These are phyloP conservation scores for Bonia amplexicaulis DNA, from an alignment of 176 grass and related monocot genomes.

Conservation along the genomic window DNA sequence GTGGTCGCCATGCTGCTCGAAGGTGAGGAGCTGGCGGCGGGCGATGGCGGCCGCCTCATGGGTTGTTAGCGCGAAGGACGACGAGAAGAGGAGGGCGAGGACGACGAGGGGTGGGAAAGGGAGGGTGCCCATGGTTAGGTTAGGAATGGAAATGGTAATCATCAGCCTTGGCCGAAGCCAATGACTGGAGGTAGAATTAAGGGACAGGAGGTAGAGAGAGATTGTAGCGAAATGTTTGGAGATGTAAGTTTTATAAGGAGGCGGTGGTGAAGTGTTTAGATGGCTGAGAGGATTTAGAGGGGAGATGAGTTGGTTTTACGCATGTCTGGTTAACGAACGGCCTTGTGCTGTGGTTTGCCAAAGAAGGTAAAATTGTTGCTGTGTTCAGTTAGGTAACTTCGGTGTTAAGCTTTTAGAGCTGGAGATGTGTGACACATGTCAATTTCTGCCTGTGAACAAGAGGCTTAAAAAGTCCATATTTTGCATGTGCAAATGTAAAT, in stretches of 20 bases:
- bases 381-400: background rate
- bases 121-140: slow-evolving; percentile 8
- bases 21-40: background rate
- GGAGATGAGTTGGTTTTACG: background rate
- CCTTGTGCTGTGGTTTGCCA: background rate
- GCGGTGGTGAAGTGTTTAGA: background rate
- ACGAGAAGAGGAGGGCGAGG: background rate
- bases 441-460: too few species aligned
- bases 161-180: slow-evolving; percentile 14
- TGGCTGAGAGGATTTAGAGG: slow-evolving; percentile 4
- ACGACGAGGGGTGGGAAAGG: background rate
- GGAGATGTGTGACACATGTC: too few species aligned
- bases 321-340: background rate
- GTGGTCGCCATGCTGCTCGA: background rate
- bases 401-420: background rate
- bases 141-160: background rate
- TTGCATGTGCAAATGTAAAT: too few species aligned
- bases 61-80: background rate
- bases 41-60: background rate
- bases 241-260: background rate
- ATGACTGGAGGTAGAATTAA: background rate
- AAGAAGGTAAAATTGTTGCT: background rate
- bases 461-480: too few species aligned
- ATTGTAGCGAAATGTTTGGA: background rate
- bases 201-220: background rate